Conservation (phyloP, 345 rosid species). For the Brassica cretica region DNA sequence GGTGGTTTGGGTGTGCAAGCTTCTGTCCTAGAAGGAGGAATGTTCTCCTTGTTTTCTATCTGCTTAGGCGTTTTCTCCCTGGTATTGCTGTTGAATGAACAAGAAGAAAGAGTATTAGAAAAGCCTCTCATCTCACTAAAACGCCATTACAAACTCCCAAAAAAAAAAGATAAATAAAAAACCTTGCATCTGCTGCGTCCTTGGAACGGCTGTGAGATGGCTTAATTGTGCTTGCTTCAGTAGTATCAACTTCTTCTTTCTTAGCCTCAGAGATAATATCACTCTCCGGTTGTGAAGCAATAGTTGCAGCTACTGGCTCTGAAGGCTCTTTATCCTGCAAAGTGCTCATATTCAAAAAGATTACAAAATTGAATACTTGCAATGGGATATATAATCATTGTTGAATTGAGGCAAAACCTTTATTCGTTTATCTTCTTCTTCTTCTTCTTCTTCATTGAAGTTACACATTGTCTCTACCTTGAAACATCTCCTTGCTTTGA, state of each 20-base stretch:
- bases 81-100: constrained; percentile 19
- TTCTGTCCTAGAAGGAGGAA: constrained; percentile 42
- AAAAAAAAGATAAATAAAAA: background rate
- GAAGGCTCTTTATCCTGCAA: constrained; percentile 24
- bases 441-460: constrained; percentile 59
- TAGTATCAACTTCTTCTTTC: constrained; percentile 2
- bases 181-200: background rate
- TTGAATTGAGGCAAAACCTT: constrained; percentile 49
- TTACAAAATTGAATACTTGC: constrained; percentile 6
- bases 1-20: constrained; percentile 52
- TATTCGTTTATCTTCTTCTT: constrained; percentile 33
- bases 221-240: background rate
- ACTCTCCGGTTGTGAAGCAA: constrained; percentile 15
- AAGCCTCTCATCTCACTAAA: constrained; percentile 4
- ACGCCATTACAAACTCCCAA: background rate
- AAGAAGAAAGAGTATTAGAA: constrained; percentile 23
- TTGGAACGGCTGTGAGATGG: background rate
- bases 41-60: constrained; percentile 43
- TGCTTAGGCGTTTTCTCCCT: constrained; percentile 9
- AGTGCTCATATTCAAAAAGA: background rate
- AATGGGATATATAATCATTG: background rate
- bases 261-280: constrained; percentile 1
- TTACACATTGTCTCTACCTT: constrained; percentile 72
- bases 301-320: constrained; percentile 7
- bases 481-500: constrained; percentile 71